Conservation (phyloP, 2,329 filamentous ascomycete genomes). For the Pseudocercospora cruenta region DNA sequence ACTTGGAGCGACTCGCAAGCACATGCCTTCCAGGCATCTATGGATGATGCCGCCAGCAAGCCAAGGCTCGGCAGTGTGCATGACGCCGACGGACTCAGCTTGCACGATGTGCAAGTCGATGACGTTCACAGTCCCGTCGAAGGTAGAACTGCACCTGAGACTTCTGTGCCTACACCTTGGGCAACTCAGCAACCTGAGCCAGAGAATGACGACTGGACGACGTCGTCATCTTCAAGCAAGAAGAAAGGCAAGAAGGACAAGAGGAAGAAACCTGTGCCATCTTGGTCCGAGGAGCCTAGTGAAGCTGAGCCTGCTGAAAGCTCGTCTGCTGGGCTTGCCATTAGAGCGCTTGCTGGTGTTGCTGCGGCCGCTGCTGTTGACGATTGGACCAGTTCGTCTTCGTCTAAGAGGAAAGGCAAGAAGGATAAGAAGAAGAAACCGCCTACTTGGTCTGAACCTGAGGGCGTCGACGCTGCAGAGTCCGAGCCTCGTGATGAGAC, state of each 20-base stretch:
- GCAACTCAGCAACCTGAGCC: not conserved
- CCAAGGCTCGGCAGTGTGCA: not conserved
- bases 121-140: not conserved
- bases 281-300: slow-evolving; percentile 15
- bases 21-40: slow-evolving; percentile 23
- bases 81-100: not conserved
- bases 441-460: slow-evolving; percentile 12
- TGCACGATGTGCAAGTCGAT: not conserved
- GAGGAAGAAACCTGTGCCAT: slow-evolving; percentile 14
- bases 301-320: not conserved
- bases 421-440: slow-evolving; percentile 44
- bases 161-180: not conserved
- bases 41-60: slow-evolving; percentile 10
- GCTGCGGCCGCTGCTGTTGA: not conserved
- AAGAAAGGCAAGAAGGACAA: slow-evolving; percentile 37
- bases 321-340: not conserved
- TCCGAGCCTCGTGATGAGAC: not conserved
- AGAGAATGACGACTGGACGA: not conserved
- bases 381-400: slow-evolving; percentile 1
- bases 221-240: slow-evolving; percentile 14
- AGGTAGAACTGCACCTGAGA: not conserved
- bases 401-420: slow-evolving; percentile 42
- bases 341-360: not conserved
- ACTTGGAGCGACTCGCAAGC: slow-evolving; percentile 28
- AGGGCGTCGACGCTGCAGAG: not conserved